Conservation (phyloP, 2,329 filamentous ascomycete species). For the Cladosporium sp. region DNA sequence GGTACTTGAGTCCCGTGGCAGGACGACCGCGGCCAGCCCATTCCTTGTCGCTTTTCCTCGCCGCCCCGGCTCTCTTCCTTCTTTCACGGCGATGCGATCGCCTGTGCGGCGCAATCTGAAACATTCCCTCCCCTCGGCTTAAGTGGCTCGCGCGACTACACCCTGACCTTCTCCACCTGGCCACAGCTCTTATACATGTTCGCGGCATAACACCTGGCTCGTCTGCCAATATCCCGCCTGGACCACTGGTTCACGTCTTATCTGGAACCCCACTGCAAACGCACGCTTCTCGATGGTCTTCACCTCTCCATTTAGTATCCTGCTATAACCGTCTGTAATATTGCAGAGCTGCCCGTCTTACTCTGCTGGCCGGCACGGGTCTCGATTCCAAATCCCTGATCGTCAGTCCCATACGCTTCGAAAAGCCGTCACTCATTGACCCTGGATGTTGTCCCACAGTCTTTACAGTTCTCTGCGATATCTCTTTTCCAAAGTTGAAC, state of each 20-base stretch:
- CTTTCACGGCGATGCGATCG: constrained; percentile 5
- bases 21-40: neutral
- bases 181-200: constrained; percentile 9
- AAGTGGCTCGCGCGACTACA: neutral
- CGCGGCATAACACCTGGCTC: constrained; percentile 9
- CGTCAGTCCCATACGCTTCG: neutral
- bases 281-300: neutral
- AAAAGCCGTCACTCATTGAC: constrained; percentile 2
- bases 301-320: neutral
- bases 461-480: neutral
- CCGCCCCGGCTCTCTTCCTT: neutral
- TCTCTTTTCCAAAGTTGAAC: too few species aligned
- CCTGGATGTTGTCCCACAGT: neutral
- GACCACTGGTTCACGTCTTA: constrained; percentile 3
- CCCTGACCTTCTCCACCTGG: constrained; percentile 1
- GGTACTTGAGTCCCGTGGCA: neutral
- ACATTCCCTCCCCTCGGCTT: constrained; percentile 6
- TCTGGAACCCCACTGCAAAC: neutral
- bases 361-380: constrained; percentile 3
- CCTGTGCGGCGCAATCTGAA: constrained; percentile 6
- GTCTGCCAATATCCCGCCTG: neutral
- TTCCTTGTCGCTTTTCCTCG: neutral
- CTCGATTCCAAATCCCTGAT: constrained; percentile 1
- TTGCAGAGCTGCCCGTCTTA: constrained; percentile 9
- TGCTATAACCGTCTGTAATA: constrained; percentile 7